Conservation (phyloP, 768 basidiomycete species). For the Daedaleopsis sinensis region DNA sequence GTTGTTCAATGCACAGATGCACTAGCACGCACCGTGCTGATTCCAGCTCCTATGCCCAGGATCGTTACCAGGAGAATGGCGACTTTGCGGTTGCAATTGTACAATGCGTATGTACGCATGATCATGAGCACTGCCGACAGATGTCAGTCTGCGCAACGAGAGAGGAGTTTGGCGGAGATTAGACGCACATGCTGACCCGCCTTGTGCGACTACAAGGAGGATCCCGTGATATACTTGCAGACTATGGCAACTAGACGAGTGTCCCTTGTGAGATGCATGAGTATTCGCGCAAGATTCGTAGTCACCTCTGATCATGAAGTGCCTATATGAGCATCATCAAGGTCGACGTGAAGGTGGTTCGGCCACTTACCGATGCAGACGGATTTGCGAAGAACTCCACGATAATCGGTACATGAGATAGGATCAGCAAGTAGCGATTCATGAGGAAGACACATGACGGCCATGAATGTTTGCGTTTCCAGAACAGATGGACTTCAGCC, state of each 20-base stretch:
- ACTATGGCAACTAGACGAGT: background rate
- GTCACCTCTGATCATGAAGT: no score
- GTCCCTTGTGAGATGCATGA: no score
- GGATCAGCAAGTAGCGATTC: background rate
- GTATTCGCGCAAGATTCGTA: no score
- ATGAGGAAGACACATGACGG: background rate
- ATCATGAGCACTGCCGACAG: background rate
- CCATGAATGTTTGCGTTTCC: background rate
- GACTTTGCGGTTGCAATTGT: background rate
- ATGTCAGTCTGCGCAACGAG: background rate
- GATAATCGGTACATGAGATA: background rate
- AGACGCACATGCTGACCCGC: background rate
- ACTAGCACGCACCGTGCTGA: background rate
- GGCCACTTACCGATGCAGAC: background rate
- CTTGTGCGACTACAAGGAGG: background rate
- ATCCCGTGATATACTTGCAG: background rate
- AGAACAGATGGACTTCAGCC: conserved; percentile 2
- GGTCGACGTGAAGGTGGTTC: background rate
- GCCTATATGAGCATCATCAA: no score
- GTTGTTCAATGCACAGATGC: no score
- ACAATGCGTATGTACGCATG: background rate
- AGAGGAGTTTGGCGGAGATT: background rate
- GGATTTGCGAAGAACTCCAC: conserved; percentile 1
- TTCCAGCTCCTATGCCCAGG: background rate
- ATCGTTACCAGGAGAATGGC: background rate